phyloP scores from a whole-genome alignment of 139 green algal genomes.

The Diplosphaera chodatii region DNA sequence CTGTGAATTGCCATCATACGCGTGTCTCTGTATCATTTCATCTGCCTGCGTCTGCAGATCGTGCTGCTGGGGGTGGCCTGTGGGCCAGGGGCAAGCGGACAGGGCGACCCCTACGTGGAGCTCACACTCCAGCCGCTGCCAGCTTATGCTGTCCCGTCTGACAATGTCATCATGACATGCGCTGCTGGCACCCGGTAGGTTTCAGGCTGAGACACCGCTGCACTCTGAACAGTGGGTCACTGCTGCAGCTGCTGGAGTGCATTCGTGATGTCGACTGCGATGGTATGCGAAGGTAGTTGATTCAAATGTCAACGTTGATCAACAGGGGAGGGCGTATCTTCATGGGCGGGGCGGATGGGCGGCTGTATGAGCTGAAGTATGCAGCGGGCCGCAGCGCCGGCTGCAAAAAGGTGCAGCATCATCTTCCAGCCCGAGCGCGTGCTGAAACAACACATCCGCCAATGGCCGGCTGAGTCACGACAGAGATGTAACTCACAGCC shows the following conservation, averaged over 20 bases:
- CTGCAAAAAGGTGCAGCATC: slow-evolving; percentile 58
- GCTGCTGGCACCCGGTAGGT: background rate
- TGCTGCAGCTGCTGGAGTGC: too few relatives aligned
- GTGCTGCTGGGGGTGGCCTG: slow-evolving; percentile 81
- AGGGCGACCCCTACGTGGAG: slow-evolving; percentile 28
- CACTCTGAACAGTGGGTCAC: too few relatives aligned
- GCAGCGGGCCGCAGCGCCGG: slow-evolving; percentile 35
- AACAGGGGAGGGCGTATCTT: slow-evolving; percentile 73
- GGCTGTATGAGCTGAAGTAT: slow-evolving; percentile 93
- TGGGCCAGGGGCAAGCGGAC: slow-evolving; percentile 7
- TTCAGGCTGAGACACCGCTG: background rate
- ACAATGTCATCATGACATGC: slow-evolving; percentile 76
- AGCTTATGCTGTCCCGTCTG: slow-evolving; percentile 68
- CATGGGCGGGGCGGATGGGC: slow-evolving; percentile 80
- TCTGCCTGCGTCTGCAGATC: slow-evolving; percentile 42
- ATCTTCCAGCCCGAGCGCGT: too few relatives aligned
- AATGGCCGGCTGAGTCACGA: too few relatives aligned
- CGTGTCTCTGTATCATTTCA: background rate
- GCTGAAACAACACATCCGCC: too few relatives aligned
- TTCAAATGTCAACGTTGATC: too few relatives aligned
- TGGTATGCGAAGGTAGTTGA: too few relatives aligned
- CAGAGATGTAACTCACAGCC: too few relatives aligned
- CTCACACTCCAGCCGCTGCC: slow-evolving; percentile 74
- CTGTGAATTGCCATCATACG: too few relatives aligned
- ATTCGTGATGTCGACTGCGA: too few relatives aligned